Evolutionary conservation across 805 yeast genomes (phyloP).

Genomic region (Ogataea siamensis): DNA sequence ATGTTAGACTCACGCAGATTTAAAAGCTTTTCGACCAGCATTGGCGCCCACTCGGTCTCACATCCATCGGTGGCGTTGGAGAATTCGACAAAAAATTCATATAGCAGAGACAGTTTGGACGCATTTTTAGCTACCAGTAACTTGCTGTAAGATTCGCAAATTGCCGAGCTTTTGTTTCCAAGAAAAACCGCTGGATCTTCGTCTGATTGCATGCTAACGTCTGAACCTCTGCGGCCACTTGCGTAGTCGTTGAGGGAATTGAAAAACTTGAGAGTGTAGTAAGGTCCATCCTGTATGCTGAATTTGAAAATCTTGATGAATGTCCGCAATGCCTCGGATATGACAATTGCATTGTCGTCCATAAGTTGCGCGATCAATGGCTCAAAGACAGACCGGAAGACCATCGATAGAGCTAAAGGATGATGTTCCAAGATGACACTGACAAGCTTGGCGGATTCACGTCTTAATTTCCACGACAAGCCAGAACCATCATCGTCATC

Average conservation of each 20-base stretch:
- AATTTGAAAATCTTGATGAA: slow-evolving; percentile 39
- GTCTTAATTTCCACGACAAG: slow-evolving; percentile 60
- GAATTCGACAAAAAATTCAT: slow-evolving; percentile 27
- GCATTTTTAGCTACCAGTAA: slow-evolving; percentile 17
- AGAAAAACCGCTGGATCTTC: slow-evolving; percentile 31
- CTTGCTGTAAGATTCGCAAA: slow-evolving; percentile 23
- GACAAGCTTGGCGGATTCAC: slow-evolving; percentile 46
- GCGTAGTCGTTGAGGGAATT: slow-evolving; percentile 24
- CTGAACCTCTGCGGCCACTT: slow-evolving; percentile 34
- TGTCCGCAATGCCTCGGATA: slow-evolving; percentile 47
- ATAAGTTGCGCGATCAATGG: slow-evolving; percentile 36
- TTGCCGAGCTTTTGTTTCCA: slow-evolving; percentile 3
- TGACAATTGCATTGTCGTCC: slow-evolving; percentile 50
- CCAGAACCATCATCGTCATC: slow-evolving; percentile 41
- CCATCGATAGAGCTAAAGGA: slow-evolving; percentile 36
- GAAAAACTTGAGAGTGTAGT: slow-evolving; percentile 30
- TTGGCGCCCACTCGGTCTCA: slow-evolving; percentile 22
- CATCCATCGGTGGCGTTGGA: slow-evolving; percentile 29
- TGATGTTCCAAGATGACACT: slow-evolving; percentile 37
- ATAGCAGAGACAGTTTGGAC: slow-evolving; percentile 21
- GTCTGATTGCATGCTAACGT: slow-evolving; percentile 37
- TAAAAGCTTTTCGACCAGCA: slow-evolving; percentile 18
- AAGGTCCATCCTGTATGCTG: slow-evolving; percentile 32
- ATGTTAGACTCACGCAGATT: slow-evolving; percentile 24
- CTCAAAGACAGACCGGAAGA: slow-evolving; percentile 35